These are phyloP conservation scores for Wickerhamiella brachini DNA, from an alignment of 805 yeast species.

Conservation along the genomic window DNA sequence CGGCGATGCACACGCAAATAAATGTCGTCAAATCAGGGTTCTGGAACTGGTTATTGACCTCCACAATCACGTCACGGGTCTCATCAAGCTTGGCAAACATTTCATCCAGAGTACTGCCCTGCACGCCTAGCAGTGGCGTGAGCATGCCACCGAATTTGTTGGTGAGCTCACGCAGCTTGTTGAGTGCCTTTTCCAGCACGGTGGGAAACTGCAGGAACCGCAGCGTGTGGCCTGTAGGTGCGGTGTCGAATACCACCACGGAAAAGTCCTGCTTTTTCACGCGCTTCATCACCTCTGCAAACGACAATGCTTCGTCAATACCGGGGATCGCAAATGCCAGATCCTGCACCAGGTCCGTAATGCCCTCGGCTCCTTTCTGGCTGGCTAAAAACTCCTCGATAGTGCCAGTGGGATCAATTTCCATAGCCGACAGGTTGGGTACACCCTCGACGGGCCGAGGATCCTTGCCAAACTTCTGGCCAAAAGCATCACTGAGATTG, in stretches of 20 bases:
- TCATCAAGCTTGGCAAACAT: conserved; percentile 67
- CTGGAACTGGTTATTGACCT: conserved; percentile 88
- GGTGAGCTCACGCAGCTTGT: conserved; percentile 75
- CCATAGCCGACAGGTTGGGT: conserved; percentile 88
- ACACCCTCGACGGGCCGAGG: conserved; percentile 89
- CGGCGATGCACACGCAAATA: conserved; percentile 94
- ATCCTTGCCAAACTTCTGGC: conserved; percentile 95
- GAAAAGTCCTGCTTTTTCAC: conserved; percentile 68
- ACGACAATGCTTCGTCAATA: conserved; percentile 93
- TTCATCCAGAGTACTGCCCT: conserved; percentile 35
- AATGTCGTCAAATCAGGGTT: conserved; percentile 87
- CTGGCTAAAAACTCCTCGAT: conserved; percentile 61
- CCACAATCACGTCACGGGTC: conserved; percentile 65
- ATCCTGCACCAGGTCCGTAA: conserved; percentile 68
- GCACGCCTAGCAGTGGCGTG: conserved; percentile 56
- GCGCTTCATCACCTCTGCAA: conserved; percentile 95
- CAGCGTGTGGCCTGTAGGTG: conserved; percentile 97
- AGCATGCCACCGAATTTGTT: conserved; percentile 85
- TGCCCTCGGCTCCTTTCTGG: conserved; percentile 32
- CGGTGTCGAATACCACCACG: conserved; percentile 95
- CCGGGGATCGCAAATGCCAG: conserved; percentile 95
- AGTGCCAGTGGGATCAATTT: conserved; percentile 91
- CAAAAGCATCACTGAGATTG: conserved; percentile 92
- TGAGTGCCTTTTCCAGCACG: conserved; percentile 73
- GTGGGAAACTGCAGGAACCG: conserved; percentile 91